Evolutionary conservation across 2,329 filamentous ascomycete species (phyloP).

Genomic region (Penicillium sp.): DNA sequence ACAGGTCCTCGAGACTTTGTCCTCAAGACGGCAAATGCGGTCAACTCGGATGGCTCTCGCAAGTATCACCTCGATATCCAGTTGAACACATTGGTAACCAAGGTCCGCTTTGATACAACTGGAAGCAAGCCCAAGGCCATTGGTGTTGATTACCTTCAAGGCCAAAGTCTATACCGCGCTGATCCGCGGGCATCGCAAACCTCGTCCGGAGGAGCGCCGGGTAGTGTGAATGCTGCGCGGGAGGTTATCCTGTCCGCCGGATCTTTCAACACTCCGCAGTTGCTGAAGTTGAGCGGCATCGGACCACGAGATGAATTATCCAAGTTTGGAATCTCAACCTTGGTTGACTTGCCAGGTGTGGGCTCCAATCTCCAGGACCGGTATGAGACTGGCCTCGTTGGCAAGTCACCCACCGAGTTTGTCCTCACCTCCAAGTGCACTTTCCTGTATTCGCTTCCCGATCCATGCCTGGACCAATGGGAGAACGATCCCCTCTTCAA

Average conservation of each 20-base stretch:
- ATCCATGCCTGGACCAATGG: conserved; percentile 50
- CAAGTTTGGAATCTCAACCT: conserved; percentile 52
- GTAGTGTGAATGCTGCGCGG: conserved; percentile 42
- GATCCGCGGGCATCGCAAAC: conserved; percentile 39
- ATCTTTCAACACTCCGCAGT: conserved; percentile 64
- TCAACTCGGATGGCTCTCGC: conserved; percentile 53
- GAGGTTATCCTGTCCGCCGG: conserved; percentile 53
- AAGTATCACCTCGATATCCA: conserved; percentile 59
- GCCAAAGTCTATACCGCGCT: conserved; percentile 49
- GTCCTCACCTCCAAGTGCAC: conserved; percentile 35
- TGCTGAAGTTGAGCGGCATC: conserved; percentile 64
- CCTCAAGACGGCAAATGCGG: conserved; percentile 52
- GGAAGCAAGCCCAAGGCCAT: conserved; percentile 43
- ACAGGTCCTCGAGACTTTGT: conserved; percentile 61
- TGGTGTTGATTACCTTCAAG: conserved; percentile 52
- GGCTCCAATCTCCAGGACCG: conserved; percentile 65
- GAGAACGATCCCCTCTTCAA: conserved; percentile 40
- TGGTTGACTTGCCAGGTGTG: conserved; percentile 61
- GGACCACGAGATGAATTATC: conserved; percentile 56
- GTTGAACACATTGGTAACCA: conserved; percentile 50
- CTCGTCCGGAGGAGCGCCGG: conserved; percentile 35
- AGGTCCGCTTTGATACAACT: conserved; percentile 45
- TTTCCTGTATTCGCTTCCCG: conserved; percentile 30
- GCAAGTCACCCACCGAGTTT: conserved; percentile 42
- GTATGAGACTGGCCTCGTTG: conserved; percentile 58